Percentiles rank a stretch among this genome's conserved stretches.
Evolutionary conservation across 2,329 filamentous ascomycete genomes (phyloP).

Genomic region (Monilinia vaccinii-corymbosi): DNA sequence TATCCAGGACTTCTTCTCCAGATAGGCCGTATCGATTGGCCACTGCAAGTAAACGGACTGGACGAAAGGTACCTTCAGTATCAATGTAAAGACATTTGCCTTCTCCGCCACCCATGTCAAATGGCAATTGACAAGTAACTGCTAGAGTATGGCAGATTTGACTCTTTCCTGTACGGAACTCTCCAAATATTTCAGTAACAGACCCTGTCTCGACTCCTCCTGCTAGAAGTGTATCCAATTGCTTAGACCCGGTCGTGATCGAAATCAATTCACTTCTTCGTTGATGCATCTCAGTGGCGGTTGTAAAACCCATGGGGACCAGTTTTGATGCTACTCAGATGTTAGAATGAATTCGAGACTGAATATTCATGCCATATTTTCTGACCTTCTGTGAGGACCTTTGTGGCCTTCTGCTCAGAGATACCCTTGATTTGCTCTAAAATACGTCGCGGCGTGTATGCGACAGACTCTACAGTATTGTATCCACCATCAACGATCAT

Average conservation of each 20-base stretch:
- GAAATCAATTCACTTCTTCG: slow-evolving; percentile 94
- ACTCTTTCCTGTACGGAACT: slow-evolving; percentile 96
- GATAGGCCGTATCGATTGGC: slow-evolving; percentile 91
- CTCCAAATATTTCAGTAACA: slow-evolving; percentile 95
- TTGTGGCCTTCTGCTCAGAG: slow-evolving; percentile 90
- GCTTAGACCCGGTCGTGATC: slow-evolving; percentile 96
- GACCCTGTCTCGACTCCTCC: slow-evolving; percentile 95
- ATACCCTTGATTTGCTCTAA: slow-evolving; percentile 97
- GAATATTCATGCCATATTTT: neutral
- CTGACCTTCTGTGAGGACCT: slow-evolving; percentile 78
- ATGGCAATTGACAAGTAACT: slow-evolving; percentile 93
- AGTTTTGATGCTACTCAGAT: slow-evolving; percentile 68
- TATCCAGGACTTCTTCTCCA: slow-evolving; percentile 95
- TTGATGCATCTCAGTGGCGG: slow-evolving; percentile 97
- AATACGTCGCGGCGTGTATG: slow-evolving; percentile 75
- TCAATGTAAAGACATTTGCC: slow-evolving; percentile 98
- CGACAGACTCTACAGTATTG: slow-evolving; percentile 91
- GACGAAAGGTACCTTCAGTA: slow-evolving; percentile 93
- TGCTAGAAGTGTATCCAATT: slow-evolving; percentile 87
- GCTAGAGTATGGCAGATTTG: slow-evolving; percentile 98
- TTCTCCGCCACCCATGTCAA: slow-evolving; percentile 98
- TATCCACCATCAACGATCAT: slow-evolving; percentile 84
- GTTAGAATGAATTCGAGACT: neutral
- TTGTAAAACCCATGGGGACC: slow-evolving; percentile 98
- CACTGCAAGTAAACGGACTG: slow-evolving; percentile 81